Evolutionary conservation across 2,329 filamentous ascomycete genomes (phyloP).

Genomic region (Fusarium nodosum): DNA sequence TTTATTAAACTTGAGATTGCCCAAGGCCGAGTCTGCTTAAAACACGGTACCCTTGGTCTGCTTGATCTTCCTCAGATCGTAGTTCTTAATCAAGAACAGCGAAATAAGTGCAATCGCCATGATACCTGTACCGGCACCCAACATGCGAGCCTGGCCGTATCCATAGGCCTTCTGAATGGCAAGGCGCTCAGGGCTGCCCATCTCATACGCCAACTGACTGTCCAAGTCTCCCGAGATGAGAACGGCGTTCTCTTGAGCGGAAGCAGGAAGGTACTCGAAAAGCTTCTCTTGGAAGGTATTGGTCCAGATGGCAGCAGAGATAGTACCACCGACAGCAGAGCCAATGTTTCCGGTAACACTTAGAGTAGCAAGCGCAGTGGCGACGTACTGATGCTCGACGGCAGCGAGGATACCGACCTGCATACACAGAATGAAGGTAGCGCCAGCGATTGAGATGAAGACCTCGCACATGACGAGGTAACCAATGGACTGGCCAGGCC

Average conservation of each 20-base stretch:
- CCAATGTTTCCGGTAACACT: conserved; percentile 49
- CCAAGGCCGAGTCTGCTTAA: conserved; percentile 46
- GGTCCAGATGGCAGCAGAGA: conserved; percentile 53
- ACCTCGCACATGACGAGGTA: conserved; percentile 66
- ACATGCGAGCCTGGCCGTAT: conserved; percentile 64
- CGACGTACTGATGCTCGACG: conserved; percentile 53
- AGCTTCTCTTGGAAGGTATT: conserved; percentile 59
- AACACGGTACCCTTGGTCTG: conserved; percentile 67
- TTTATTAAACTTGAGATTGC: conserved; percentile 16
- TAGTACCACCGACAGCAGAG: conserved; percentile 49
- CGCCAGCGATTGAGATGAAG: conserved; percentile 64
- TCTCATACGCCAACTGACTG: conserved; percentile 64
- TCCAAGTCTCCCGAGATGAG: conserved; percentile 67
- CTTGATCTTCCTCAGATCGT: conserved; percentile 62
- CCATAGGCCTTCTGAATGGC: conserved; percentile 72
- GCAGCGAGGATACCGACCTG: conserved; percentile 51
- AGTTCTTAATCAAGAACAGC: conserved; percentile 62
- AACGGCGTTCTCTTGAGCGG: conserved; percentile 53
- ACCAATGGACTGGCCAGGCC: conserved; percentile 45
- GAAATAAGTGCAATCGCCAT: conserved; percentile 55
- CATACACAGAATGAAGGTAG: conserved; percentile 61
- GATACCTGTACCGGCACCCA: conserved; percentile 55
- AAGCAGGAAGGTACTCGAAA: conserved; percentile 62
- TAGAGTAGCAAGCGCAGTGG: conserved; percentile 51
- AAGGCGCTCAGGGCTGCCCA: conserved; percentile 59